Base-by-base conservation (phyloP, 768 basidiomycete species). In the Crassisporium funariophilum region DNA sequence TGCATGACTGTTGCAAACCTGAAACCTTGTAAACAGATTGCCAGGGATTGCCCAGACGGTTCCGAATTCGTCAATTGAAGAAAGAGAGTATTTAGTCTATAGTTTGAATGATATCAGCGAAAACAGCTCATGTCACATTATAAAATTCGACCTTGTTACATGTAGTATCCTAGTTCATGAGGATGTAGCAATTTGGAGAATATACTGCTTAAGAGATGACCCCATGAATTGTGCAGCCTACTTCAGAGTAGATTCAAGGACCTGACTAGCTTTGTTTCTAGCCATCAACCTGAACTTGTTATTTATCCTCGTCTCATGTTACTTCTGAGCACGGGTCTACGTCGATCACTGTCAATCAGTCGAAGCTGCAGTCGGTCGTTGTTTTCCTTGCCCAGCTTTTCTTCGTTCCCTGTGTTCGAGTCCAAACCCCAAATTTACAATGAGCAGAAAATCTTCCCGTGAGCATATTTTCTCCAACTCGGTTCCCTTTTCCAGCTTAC, bases 391-490 rank as follows among this genome's bases (percentile, higher is more conserved):
- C 75, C 81, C 12, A 68, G 76, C 43, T 58, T 83, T 19, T 69
- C 79, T 2, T 68, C 70, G 5, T 56, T 77, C 39, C 71, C 74
- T 4, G 69, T 74, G 2, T 71, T 74, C 48, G 60, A 47, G 24
- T 65, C 73, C 52, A 74, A 77, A 46, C 57, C 71, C 8, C 86
- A 90, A 58, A 78, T 71, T 10, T 95, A 91, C 59, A 83, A 83
- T 58, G 92, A 95, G 60, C 77, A 81, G 52, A 95, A 89, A 73
- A 77, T 94, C 52, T 75, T 98, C 52, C 92, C 91, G 93, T 97
- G 65, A 62, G 91, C 77, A 38, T 50, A 46, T 35, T 44, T 45
- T 46, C 25, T 31, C 25, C 10, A 16, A 12, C 29, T 44, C 13
- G 45, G 37, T 37, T 36, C 46, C 47, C 21, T 11, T 50, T 49